Base-by-base conservation (phyloP, 768 basidiomycete species). In the Hebeloma cylindrosporum region DNA sequence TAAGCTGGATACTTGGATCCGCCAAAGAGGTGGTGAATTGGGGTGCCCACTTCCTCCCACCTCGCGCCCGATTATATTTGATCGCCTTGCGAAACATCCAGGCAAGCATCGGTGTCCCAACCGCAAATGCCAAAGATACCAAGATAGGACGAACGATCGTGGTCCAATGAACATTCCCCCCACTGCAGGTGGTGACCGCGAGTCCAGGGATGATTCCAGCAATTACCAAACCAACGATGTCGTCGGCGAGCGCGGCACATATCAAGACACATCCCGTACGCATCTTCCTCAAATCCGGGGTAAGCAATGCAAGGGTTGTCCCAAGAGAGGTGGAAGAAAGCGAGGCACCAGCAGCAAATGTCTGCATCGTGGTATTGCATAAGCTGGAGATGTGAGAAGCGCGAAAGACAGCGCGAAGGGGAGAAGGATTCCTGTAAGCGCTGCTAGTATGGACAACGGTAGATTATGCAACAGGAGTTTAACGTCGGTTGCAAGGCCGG, bases 291-390 rank as follows among this genome's bases (percentile, higher is more conserved):
- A 82, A 59, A 20, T 72, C 65, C 13, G 72, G 65, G n/a, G 66
- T 70, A 21, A 86, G 67, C 10, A 85, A 69, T 11, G 75, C 70
- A n/a, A 86, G 70, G 0, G 82, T 83, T 21, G 84, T 88, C 0
- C 83, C 84, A 2, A 86, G 69, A 0, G 79, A 81, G 0, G 83
- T 86, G 0, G 80, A 78, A 13, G 75, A 78, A 1, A 85, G 65
- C 0, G 82, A 74, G 1, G 81, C 79, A 0, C 83, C 83, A 0
- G 80, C 79, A 0, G 77, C 72, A 56, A 88, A 85, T 2, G 75
- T 66, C 47, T 80, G 74, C 3, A 79, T 50, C 0, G 58, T 40
- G 0, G 61, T 46, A 45, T 74, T 76, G 2, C 68, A 65, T 45
- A 61, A 79, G n/a, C n/a, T 13, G 63, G 72, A 13, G 66, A 61